Conservation (phyloP, 306 rosid genomes). For the Trichosanthes truncata region DNA sequence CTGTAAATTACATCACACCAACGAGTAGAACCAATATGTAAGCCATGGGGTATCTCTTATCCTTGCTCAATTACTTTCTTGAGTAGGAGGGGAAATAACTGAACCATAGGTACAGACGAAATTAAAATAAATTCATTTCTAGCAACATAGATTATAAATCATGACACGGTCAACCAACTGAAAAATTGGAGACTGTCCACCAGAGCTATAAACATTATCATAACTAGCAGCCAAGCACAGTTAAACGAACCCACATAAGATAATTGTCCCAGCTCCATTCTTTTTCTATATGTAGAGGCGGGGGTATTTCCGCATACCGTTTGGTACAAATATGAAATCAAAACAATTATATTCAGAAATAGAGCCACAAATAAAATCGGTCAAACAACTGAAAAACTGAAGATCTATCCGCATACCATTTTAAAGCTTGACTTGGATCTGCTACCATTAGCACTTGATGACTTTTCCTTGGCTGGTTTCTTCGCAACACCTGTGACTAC, state of each 20-base stretch:
- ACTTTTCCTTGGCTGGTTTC: constrained; percentile 74
- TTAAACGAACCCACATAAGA: background rate
- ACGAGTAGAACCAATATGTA: background rate
- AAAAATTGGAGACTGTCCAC: constrained; percentile 3
- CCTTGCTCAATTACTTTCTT: background rate
- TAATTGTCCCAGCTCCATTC: background rate
- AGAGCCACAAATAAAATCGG: background rate
- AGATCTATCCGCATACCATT: constrained; percentile 28
- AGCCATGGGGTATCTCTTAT: background rate
- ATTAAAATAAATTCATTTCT: background rate
- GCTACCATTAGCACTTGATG: constrained; percentile 60
- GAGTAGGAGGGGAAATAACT: background rate
- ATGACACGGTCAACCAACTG: background rate
- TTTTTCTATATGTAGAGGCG: background rate
- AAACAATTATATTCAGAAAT: background rate
- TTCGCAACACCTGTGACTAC: constrained; percentile 72
- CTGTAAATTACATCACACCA: background rate
- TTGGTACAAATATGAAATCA: background rate
- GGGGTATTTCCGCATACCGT: background rate
- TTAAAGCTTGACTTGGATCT: constrained; percentile 67
- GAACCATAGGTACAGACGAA: background rate
- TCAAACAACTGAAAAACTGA: background rate
- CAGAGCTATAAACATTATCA: background rate
- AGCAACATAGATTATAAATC: background rate
- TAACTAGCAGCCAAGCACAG: background rate